Conservation (phyloP, 148 eudicot species). For the Limonium bicolor region DNA sequence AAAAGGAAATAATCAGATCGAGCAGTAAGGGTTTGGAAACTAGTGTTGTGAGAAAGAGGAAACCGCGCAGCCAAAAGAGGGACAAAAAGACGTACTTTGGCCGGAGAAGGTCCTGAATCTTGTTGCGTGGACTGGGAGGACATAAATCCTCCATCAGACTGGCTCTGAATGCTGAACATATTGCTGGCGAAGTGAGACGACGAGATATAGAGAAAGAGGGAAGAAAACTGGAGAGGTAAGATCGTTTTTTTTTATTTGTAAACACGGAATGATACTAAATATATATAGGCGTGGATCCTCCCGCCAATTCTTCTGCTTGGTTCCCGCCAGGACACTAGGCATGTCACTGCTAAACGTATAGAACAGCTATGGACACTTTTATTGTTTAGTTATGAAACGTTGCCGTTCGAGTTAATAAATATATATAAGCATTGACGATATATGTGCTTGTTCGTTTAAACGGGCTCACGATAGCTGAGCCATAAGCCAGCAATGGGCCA, state of each 20-base stretch:
- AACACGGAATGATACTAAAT: neutral
- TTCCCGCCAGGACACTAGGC: constrained; percentile 43
- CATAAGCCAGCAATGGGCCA: too few relatives aligned
- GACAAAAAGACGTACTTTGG: constrained; percentile 22
- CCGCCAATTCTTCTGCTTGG: constrained; percentile 15
- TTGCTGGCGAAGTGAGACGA: constrained; percentile 3
- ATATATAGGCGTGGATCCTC: constrained; percentile 8
- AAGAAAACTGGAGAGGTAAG: neutral
- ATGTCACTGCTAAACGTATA: too few relatives aligned
- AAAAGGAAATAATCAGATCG: neutral
- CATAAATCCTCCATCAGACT: constrained; percentile 50
- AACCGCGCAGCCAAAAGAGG: neutral
- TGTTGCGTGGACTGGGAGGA: constrained; percentile 47
- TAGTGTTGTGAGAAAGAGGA: neutral
- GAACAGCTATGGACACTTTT: too few relatives aligned
- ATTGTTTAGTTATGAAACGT: too few relatives aligned
- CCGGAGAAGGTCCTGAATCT: constrained; percentile 24
- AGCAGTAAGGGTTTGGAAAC: too few relatives aligned
- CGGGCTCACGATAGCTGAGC: too few relatives aligned
- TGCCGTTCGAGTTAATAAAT: too few relatives aligned
- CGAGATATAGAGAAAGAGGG: constrained; percentile 1
- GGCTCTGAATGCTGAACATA: constrained; percentile 42
- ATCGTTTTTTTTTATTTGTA: neutral
- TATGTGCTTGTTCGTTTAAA: too few relatives aligned
- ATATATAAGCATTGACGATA: too few relatives aligned